Conservation (phyloP, 2,329 filamentous ascomycete species). For the Fusarium incarnatum region DNA sequence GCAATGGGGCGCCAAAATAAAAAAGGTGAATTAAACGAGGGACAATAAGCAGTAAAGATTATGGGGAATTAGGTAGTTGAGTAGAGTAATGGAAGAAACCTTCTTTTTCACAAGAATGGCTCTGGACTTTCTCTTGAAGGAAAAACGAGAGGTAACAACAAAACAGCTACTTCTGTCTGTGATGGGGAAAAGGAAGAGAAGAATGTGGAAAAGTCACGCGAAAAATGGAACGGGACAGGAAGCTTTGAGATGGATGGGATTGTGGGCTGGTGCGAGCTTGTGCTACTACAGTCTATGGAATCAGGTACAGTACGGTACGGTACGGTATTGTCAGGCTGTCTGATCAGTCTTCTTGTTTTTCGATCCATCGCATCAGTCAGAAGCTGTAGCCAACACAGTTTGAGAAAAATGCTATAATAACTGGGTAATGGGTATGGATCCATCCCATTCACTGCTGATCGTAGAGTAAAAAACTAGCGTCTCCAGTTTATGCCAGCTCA, state of each 20-base stretch:
- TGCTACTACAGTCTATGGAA: constrained; percentile 1
- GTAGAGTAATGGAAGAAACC: constrained; percentile 9
- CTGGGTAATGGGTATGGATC: background rate
- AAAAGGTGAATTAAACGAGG: constrained; percentile 29
- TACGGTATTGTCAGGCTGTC: background rate
- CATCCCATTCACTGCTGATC: constrained; percentile 28
- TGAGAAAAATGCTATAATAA: constrained; percentile 7
- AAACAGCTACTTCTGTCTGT: background rate
- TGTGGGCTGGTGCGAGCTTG: constrained; percentile 7
- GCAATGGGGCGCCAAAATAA: constrained; percentile 14
- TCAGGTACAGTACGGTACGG: constrained; percentile 5
- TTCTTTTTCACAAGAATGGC: background rate
- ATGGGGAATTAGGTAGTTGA: background rate
- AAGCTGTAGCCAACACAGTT: constrained; percentile 7
- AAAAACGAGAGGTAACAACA: constrained; percentile 32
- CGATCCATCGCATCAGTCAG: background rate
- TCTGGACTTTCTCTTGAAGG: background rate
- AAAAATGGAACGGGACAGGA: constrained; percentile 1
- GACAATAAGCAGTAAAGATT: constrained; percentile 9
- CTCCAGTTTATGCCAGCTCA: constrained; percentile 21
- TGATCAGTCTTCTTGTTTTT: background rate
- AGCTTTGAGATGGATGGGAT: background rate
- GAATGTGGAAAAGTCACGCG: constrained; percentile 2
- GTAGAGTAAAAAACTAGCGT: constrained; percentile 20
- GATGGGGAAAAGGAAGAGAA: background rate